Base-by-base conservation (phyloP, 1,139 yeast species). In the Nadsonia commutata region DNA sequence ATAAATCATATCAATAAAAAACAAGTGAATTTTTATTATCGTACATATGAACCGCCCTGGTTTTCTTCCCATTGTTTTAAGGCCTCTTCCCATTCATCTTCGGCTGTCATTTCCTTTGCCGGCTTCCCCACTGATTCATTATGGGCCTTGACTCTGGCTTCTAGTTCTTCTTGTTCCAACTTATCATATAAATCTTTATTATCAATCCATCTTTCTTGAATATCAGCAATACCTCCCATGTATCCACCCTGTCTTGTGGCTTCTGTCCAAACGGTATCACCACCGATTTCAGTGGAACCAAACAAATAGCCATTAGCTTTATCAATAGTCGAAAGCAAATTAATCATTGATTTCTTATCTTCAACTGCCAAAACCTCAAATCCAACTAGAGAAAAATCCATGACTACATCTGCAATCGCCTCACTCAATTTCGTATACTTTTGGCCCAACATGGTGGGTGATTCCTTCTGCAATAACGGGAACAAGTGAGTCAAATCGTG, bases 201-300 rank as follows among this genome's bases (percentile, higher is more conserved):
- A 46, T 85, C 96, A 11, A 93, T 74, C 99, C 99, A 93, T 49
- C 99, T 68, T 52, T 93, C 98, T 52, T 93, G 98, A 5, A 86
- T 74, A 57, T 88, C 95, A 5, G 79, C 68, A 42, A 68, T 70
- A 2, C 71, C 74, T 0, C 71, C 68, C 17, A 60, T 49, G 43
- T 66, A 62, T 2, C 86, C 83, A 4, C 79, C 76, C 52, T 83
- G 90, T 49, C 98, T 70, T 1, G 90, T 74, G 0, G 96, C 95
- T 53, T 88, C 95, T 16, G 88, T 82, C 98, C 98, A 93, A 2
- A 90, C 78, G 0, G 93, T 74, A 58, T 93, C 99, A 17, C 97
- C 97, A 2, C 96, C 95, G 13, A 88, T 70, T 53, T 93, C 99
- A 31, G 86, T 81, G 2, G 86, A 66, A 0, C 99, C 99, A 65